phyloP scores from a whole-genome alignment of 495 filamentous ascomycete genomes.

The Aspergillus haitiensis region DNA sequence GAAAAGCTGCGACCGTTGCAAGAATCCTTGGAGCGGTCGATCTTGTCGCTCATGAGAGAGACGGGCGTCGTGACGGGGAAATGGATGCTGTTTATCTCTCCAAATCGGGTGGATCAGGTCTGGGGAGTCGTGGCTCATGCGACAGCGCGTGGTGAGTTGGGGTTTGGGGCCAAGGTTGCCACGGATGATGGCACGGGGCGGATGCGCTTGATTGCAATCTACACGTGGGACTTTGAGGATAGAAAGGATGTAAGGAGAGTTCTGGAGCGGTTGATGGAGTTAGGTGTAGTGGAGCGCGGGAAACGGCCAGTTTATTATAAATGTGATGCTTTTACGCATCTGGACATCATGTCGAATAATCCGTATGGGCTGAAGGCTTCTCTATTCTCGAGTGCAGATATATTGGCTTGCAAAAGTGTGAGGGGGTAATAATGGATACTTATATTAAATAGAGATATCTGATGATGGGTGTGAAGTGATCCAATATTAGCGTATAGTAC shows the following conservation, averaged over 20 bases:
- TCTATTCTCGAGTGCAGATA: constrained; percentile 46
- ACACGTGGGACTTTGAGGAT: constrained; percentile 73
- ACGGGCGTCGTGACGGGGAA: constrained; percentile 64
- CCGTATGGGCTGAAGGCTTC: constrained; percentile 64
- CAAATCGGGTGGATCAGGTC: constrained; percentile 54
- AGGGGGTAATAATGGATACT: constrained; percentile 2
- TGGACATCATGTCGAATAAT: constrained; percentile 67
- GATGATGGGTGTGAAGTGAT: no score
- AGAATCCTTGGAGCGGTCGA: constrained; percentile 48
- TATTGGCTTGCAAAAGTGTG: constrained; percentile 34
- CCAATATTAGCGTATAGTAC: no score
- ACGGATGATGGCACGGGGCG: constrained; percentile 46
- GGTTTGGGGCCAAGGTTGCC: constrained; percentile 68
- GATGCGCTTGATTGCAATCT: constrained; percentile 66
- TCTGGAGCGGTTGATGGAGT: constrained; percentile 54
- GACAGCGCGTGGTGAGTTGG: constrained; percentile 63
- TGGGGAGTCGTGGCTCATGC: constrained; percentile 66
- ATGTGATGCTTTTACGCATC: constrained; percentile 72
- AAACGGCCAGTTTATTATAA: constrained; percentile 73
- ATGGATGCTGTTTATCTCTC: constrained; percentile 79
- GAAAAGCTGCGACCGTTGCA: constrained; percentile 54
- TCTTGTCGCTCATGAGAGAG: constrained; percentile 57
- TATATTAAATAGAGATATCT: neutral
- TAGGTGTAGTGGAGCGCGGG: constrained; percentile 55
- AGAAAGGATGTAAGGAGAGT: constrained; percentile 67